Conservation (phyloP, 805 yeast species). For the Limtongia smithiae region DNA sequence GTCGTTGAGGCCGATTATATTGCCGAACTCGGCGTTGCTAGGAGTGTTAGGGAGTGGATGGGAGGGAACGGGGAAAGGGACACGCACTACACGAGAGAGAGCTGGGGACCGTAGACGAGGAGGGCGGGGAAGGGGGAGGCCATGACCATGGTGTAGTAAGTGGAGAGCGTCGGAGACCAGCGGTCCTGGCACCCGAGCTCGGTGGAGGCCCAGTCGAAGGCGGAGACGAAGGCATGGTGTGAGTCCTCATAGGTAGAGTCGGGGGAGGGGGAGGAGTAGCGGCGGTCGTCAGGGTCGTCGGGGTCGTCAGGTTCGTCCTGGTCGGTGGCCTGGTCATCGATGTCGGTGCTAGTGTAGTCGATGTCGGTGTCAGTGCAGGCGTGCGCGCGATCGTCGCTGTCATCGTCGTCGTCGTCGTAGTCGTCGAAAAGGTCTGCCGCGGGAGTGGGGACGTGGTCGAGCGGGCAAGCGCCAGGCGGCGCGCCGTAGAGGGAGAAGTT, state of each 20-base stretch:
- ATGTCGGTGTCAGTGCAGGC: too few species aligned
- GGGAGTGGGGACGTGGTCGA: background rate
- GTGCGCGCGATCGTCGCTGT: background rate
- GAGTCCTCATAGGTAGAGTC: background rate
- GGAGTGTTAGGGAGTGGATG: background rate
- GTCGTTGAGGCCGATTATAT: constrained; percentile 13
- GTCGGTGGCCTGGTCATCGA: too few species aligned
- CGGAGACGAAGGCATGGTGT: constrained; percentile 4
- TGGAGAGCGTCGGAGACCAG: constrained; percentile 11
- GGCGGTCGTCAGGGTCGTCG: too few species aligned
- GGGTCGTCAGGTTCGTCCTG: too few species aligned
- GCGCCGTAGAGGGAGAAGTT: background rate
- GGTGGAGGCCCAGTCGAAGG: constrained; percentile 14
- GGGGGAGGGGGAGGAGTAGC: background rate
- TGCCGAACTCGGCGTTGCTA: constrained; percentile 23
- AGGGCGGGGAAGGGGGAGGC: constrained; percentile 20
- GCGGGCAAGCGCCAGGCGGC: background rate
- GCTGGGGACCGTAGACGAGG: constrained; percentile 21
- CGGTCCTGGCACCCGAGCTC: constrained; percentile 15
- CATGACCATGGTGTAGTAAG: constrained; percentile 13
- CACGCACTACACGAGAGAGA: constrained; percentile 17
- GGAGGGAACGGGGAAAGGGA: background rate
- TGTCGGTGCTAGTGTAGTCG: too few species aligned
- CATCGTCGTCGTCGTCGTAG: background rate
- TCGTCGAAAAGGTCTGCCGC: background rate